Evolutionary conservation across 2,329 filamentous ascomycete genomes (phyloP).

Genomic region (Botrytis cinerea): DNA sequence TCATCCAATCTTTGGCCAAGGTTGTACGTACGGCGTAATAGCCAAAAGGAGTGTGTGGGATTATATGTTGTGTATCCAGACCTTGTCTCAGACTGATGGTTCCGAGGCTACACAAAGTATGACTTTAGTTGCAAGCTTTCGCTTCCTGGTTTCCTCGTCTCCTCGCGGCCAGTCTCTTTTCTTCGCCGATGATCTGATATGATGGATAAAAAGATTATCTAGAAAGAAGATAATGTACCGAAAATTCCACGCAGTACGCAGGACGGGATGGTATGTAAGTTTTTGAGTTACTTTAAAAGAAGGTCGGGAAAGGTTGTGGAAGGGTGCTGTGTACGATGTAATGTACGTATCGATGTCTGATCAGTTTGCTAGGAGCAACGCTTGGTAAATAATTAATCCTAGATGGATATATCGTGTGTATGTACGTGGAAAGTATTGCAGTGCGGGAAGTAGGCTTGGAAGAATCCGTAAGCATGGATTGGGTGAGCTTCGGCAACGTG

Average conservation of each 20-base stretch:
- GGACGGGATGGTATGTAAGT: conserved; percentile 11
- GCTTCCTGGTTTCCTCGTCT: conserved; percentile 11
- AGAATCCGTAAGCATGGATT: conserved; percentile 9
- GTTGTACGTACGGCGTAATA: conserved; percentile 14
- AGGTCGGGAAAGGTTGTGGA: conserved; percentile 14
- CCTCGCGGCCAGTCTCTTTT: conserved; percentile 5
- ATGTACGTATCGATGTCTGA: conserved; percentile 11
- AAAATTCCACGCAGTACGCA: conserved; percentile 20
- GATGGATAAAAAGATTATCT: conserved; percentile 4
- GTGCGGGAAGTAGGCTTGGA: neutral
- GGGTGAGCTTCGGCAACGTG: conserved; percentile 14
- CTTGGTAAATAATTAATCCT: conserved; percentile 1
- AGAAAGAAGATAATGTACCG: conserved; percentile 16
- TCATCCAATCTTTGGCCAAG: conserved; percentile 12
- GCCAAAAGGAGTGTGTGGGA: conserved; percentile 15
- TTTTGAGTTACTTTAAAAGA: neutral
- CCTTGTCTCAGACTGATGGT: conserved; percentile 15
- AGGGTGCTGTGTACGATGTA: conserved; percentile 10
- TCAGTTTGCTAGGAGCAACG: conserved; percentile 12
- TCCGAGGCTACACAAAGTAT: conserved; percentile 6
- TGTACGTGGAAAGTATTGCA: conserved; percentile 5
- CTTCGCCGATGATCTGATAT: conserved; percentile 11
- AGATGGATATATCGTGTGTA: neutral
- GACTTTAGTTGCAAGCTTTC: conserved; percentile 5
- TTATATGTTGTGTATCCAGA: conserved; percentile 17